phyloP scores from a whole-genome alignment of 306 rosid genomes.

The Albizia julibrissin region DNA sequence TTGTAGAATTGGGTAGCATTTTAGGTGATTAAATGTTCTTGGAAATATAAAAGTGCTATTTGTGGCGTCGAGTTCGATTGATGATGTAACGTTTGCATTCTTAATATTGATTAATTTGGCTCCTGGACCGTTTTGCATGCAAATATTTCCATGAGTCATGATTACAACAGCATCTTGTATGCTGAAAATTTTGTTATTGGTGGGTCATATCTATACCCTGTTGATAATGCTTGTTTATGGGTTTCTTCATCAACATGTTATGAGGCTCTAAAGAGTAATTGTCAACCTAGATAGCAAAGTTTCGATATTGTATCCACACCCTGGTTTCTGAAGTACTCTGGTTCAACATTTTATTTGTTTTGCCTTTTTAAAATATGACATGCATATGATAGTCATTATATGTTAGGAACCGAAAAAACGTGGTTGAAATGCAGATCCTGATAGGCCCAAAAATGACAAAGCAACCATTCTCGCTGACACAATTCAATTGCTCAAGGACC shows the following conservation, averaged over 20 bases:
- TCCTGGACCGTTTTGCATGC: not conserved
- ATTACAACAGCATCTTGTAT: not conserved
- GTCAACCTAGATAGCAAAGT: not conserved
- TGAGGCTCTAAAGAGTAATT: not conserved
- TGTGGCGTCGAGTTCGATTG: not conserved
- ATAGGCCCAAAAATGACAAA: slow-evolving; percentile 89
- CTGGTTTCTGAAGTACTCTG: not conserved
- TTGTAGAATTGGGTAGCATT: slow-evolving; percentile 64
- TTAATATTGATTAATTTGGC: not conserved
- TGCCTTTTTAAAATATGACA: slow-evolving; percentile 14
- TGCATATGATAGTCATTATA: slow-evolving; percentile 19
- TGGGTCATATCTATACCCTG: not conserved
- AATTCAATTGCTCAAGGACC: slow-evolving; percentile 85
- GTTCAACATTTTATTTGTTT: not conserved
- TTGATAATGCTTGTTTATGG: not conserved
- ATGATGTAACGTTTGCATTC: not conserved
- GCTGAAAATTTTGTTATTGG: not conserved
- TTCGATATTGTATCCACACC: not conserved
- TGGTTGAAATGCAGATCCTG: slow-evolving; percentile 70
- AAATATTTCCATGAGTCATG: not conserved
- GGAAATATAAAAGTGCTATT: not conserved
- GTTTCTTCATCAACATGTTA: not conserved
- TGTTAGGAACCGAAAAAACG: slow-evolving; percentile 23
- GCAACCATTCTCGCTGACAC: slow-evolving; percentile 81
- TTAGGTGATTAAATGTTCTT: slow-evolving; percentile 50